phyloP scores from a whole-genome alignment of 2,329 filamentous ascomycete species.

The Penicillium hordei region DNA sequence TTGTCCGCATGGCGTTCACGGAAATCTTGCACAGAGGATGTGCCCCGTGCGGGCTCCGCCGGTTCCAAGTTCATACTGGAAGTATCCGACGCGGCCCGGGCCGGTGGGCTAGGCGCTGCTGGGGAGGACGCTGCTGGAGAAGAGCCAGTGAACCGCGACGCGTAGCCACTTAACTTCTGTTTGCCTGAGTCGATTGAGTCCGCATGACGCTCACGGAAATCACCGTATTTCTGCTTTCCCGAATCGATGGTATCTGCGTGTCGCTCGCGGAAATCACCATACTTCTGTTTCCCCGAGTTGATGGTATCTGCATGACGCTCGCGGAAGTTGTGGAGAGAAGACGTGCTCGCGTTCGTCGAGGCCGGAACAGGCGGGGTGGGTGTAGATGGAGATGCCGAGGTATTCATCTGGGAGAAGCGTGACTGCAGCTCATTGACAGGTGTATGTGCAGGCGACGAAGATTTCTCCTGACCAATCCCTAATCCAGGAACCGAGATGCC shows the following conservation, averaged over 20 bases:
- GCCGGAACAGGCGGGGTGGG: conserved; percentile 40
- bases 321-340: conserved; percentile 52
- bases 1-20: conserved; percentile 68
- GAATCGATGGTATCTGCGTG: conserved; percentile 62
- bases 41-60: conserved; percentile 20
- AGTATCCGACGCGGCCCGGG: conserved; percentile 1
- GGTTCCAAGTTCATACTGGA: conserved; percentile 14
- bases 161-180: conserved; percentile 52
- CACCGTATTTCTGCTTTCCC: conserved; percentile 37
- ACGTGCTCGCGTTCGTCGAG: conserved; percentile 54
- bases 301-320: conserved; percentile 68
- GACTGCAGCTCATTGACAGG: conserved; percentile 68
- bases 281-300: background rate
- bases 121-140: background rate
- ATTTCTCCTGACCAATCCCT: conserved; percentile 60
- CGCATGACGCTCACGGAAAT: conserved; percentile 69
- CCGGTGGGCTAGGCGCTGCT: conserved; percentile 4
- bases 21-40: conserved; percentile 52
- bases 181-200: conserved; percentile 66
- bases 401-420: conserved; percentile 60
- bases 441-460: conserved; percentile 21
- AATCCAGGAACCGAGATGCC: conserved; percentile 77
- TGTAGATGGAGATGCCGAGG: conserved; percentile 32
- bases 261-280: conserved; percentile 65
- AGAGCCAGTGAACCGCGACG: conserved; percentile 8